Evolutionary conservation across 805 yeast species (phyloP), one percentile per base, ranked within the genome.

Genomic region (Grigorovia transvaalensis): DNA sequence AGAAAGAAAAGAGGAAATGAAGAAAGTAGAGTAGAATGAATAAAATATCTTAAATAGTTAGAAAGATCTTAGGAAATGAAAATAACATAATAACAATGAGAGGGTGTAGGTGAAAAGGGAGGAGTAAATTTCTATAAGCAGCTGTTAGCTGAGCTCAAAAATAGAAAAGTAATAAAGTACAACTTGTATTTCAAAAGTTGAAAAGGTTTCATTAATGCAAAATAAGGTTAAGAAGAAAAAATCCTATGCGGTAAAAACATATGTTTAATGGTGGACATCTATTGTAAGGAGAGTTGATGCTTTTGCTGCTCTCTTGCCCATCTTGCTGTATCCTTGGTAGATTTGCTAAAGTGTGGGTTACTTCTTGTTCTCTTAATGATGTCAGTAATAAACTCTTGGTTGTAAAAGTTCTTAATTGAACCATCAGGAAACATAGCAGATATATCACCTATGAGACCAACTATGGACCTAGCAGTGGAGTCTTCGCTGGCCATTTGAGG

Each of bases 391-490:
- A 96, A 88, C 2, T 76, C 82, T 71, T 83, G 87, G 19, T 71
- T 67, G 68, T 82, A 88, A 49, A 76, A 76, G 55, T 76, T 78
- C 62, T 79, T 79, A 66, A 88, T 79, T 55, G 85, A 79, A 38
- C 96, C 95, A 51, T 77, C 78, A 42, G 88, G 85, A 70, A 75
- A 89, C 81, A 90, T 85, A 50, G 90, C 79, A 2, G 95, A 95
- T 57, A 93, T 75, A 68, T 93, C 99, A 58, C 99, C 99, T 62
- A 93, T 71, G 61, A 93, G 72, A 33, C 99, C 99, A 45, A 86
- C 90, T 4, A 90, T 84, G 5, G 95, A 78, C 59, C 96, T 80
- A 44, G 88, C 79, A 15, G 87, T 83, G 12, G 84, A 67, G 63
- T 89, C 96, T 50, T 78, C 77, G 51, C 78, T 68, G 44, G 78